These are phyloP conservation scores for Auricularia sp. DNA, from an alignment of 768 basidiomycete species.

Conservation along the genomic window DNA sequence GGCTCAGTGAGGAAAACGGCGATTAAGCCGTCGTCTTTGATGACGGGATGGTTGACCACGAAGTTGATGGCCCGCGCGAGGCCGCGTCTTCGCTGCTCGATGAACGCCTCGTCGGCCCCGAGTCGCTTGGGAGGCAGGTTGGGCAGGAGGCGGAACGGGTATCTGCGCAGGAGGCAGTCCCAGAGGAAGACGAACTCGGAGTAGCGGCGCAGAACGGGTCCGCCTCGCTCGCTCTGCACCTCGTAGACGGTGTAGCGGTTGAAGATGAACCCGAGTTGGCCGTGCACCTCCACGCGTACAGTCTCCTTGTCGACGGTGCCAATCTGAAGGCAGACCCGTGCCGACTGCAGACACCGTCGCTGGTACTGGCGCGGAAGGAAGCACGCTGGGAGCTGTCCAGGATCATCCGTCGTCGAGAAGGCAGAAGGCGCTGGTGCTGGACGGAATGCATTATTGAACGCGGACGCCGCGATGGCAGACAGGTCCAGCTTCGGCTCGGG, in stretches of 20 bases:
- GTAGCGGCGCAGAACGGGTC: slow-evolving; percentile 74
- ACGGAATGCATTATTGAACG: slow-evolving; percentile 35
- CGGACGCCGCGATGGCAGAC: slow-evolving; percentile 41
- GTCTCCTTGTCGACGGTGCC: slow-evolving; percentile 83
- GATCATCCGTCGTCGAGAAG: slow-evolving; percentile 2
- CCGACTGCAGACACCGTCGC: slow-evolving; percentile 48
- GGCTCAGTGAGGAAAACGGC: slow-evolving; percentile 73
- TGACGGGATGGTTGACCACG: slow-evolving; percentile 81
- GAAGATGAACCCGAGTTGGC: slow-evolving; percentile 87
- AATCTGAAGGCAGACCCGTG: slow-evolving; percentile 63
- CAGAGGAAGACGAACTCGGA: slow-evolving; percentile 88
- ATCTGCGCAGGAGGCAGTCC: slow-evolving; percentile 76
- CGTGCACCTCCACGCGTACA: slow-evolving; percentile 61
- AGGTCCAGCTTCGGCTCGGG: slow-evolving; percentile 68
- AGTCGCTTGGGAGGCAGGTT: slow-evolving; percentile 86
- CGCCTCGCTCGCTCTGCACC: slow-evolving; percentile 60
- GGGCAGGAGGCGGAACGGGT: slow-evolving; percentile 88
- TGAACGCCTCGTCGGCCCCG: slow-evolving; percentile 81
- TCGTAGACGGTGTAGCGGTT: slow-evolving; percentile 83
- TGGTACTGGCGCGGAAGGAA: slow-evolving; percentile 49
- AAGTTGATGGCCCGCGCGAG: slow-evolving; percentile 72
- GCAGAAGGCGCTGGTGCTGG: slow-evolving; percentile 33
- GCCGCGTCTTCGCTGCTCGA: slow-evolving; percentile 85
- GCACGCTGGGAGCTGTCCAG: slow-evolving; percentile 43
- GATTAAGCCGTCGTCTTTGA: slow-evolving; percentile 80